These are phyloP conservation scores for Daedaleopsis nitida DNA, from an alignment of 768 basidiomycete genomes.

Conservation along the genomic window DNA sequence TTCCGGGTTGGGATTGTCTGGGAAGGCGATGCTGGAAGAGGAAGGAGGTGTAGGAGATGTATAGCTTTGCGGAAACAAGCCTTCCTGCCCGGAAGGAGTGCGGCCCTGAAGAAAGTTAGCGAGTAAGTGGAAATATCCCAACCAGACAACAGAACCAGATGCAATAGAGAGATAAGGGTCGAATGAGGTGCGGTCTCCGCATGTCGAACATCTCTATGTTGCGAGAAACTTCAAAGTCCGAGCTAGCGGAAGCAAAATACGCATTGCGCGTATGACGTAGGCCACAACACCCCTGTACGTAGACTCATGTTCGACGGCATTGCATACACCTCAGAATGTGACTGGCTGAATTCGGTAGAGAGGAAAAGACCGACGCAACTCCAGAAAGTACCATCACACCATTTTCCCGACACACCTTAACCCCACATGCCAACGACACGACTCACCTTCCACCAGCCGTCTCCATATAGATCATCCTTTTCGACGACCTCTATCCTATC, in stretches of 20 bases:
- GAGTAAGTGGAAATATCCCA: slow-evolving; percentile 11
- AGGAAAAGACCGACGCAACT: not conserved
- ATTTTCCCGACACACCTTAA: not conserved
- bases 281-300: too few species aligned
- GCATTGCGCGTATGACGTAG: too few species aligned
- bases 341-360: not conserved
- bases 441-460: slow-evolving; percentile 94
- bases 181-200: not conserved
- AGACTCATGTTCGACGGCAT: too few species aligned
- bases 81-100: slow-evolving; percentile 78
- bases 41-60: slow-evolving; percentile 62
- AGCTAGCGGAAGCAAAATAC: too few species aligned
- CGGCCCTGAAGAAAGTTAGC: slow-evolving; percentile 61
- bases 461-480: slow-evolving; percentile 88
- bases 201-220: not conserved
- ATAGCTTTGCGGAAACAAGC: slow-evolving; percentile 90
- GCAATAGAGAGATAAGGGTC: too few species aligned
- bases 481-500: slow-evolving; percentile 90
- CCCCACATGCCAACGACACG: not conserved
- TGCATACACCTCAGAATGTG: too few species aligned
- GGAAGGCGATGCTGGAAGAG: slow-evolving; percentile 19
- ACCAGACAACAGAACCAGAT: not conserved
- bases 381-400: not conserved
- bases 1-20: slow-evolving; percentile 25
- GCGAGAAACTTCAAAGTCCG: too few species aligned